A percentile compares a stretch with the other conserved stretches of the same genome.
Conservation (phyloP, 2,329 filamentous ascomycete species). For the Fusarium sp. region DNA sequence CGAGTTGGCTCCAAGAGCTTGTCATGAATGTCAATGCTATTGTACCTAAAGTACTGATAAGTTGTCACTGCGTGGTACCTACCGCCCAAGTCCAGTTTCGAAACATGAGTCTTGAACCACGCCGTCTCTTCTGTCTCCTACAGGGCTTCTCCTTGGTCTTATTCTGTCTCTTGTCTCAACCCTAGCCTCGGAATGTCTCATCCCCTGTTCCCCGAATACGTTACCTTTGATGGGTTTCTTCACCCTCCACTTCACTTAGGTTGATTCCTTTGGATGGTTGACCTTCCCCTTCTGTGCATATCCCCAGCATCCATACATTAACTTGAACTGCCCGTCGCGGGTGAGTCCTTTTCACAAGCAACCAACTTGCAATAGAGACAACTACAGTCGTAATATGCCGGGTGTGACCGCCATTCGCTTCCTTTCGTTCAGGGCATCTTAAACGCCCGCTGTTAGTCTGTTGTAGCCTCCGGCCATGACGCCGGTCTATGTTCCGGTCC, state of each 20-base stretch:
- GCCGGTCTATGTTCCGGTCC: conserved; percentile 15
- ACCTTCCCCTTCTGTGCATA: conserved; percentile 35
- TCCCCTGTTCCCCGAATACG: conserved; percentile 31
- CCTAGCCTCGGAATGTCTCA: conserved; percentile 17
- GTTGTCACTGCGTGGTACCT: background rate
- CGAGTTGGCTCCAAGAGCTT: background rate
- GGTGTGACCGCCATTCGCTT: background rate
- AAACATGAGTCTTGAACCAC: background rate
- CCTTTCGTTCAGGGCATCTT: conserved; percentile 6
- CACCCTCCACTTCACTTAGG: conserved; percentile 3
- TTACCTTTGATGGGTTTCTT: conserved; percentile 5
- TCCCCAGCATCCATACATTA: background rate
- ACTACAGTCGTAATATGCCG: background rate
- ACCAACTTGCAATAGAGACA: background rate
- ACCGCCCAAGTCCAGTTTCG: background rate
- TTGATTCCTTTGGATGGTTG: conserved; percentile 7
- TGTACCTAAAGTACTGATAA: background rate
- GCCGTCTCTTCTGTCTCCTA: background rate
- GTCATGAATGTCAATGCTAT: background rate
- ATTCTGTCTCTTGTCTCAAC: background rate
- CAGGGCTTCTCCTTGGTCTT: background rate
- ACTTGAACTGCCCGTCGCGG: background rate
- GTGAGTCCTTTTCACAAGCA: background rate
- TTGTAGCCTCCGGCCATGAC: background rate
- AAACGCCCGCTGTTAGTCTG: conserved; percentile 7